These are phyloP conservation scores for Teunomyces lycoperdinae DNA, from an alignment of 805 yeast genomes.

Conservation along the genomic window DNA sequence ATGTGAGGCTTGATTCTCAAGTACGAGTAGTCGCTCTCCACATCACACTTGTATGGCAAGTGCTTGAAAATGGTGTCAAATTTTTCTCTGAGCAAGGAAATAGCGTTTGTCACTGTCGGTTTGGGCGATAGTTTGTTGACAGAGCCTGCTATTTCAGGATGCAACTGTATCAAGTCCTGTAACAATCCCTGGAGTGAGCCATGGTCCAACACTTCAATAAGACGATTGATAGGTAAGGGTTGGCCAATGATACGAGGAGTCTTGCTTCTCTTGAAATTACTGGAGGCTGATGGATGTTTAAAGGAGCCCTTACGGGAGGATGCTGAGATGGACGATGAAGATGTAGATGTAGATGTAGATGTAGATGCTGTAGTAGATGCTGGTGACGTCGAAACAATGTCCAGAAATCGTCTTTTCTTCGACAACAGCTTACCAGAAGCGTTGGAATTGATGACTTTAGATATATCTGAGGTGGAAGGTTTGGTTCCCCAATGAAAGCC, in stretches of 20 bases:
- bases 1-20: constrained; percentile 66
- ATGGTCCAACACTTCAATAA: constrained; percentile 67
- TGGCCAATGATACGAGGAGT: constrained; percentile 53
- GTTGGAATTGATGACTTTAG: not conserved
- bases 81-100: constrained; percentile 48
- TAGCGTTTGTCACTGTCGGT: constrained; percentile 52
- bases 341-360: constrained; percentile 1
- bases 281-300: constrained; percentile 1
- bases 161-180: constrained; percentile 48
- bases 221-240: constrained; percentile 57
- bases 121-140: constrained; percentile 54
- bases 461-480: not conserved
- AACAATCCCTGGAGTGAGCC: constrained; percentile 52
- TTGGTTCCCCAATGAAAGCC: constrained; percentile 29
- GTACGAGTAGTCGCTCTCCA: constrained; percentile 71
- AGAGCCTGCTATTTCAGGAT: constrained; percentile 60
- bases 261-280: constrained; percentile 29
- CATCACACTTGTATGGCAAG: constrained; percentile 76
- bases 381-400: constrained; percentile 9
- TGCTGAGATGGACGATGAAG: not conserved
- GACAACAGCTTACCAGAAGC: constrained; percentile 4
- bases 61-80: constrained; percentile 43
- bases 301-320: not conserved
- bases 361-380: not conserved
- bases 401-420: constrained; percentile 15